Conservation (phyloP, 768 basidiomycete genomes). For the Rubroboletus pulcherrimus region DNA sequence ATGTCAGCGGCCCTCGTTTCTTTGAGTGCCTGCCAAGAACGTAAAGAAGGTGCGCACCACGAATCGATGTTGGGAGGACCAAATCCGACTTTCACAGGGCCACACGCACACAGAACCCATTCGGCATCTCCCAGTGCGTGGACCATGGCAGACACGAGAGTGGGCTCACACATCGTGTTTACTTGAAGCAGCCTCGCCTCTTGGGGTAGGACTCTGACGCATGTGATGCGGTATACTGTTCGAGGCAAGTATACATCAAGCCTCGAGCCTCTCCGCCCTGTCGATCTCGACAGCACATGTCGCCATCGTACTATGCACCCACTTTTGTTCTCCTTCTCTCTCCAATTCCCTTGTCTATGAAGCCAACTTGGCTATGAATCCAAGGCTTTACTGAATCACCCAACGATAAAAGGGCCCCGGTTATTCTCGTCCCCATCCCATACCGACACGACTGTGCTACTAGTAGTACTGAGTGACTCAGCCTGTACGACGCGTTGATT, state of each 20-base stretch:
- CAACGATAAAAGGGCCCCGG: too few relatives aligned
- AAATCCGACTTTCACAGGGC: not conserved
- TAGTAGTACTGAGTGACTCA: too few relatives aligned
- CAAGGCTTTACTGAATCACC: too few relatives aligned
- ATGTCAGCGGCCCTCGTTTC: not conserved
- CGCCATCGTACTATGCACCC: too few relatives aligned
- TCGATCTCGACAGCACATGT: too few relatives aligned
- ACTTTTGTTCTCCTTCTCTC: too few relatives aligned
- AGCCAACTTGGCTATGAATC: too few relatives aligned
- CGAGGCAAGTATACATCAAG: not conserved
- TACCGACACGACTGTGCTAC: too few relatives aligned
- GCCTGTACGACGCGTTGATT: too few relatives aligned
- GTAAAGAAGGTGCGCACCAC: too few relatives aligned
- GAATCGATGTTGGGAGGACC: not conserved
- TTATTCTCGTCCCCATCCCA: too few relatives aligned
- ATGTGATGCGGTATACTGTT: not conserved
- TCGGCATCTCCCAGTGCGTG: not conserved
- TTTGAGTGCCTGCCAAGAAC: not conserved
- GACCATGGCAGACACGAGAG: not conserved
- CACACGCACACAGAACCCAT: not conserved
- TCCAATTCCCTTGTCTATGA: too few relatives aligned
- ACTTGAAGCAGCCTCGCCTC: not conserved
- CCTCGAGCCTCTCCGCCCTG: not conserved
- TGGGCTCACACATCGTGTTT: not conserved
- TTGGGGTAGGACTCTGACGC: not conserved